Percentiles rank a stretch among this genome's conserved stretches.
Conservation (phyloP, 345 rosid species). For the Nephelium lappaceum region DNA sequence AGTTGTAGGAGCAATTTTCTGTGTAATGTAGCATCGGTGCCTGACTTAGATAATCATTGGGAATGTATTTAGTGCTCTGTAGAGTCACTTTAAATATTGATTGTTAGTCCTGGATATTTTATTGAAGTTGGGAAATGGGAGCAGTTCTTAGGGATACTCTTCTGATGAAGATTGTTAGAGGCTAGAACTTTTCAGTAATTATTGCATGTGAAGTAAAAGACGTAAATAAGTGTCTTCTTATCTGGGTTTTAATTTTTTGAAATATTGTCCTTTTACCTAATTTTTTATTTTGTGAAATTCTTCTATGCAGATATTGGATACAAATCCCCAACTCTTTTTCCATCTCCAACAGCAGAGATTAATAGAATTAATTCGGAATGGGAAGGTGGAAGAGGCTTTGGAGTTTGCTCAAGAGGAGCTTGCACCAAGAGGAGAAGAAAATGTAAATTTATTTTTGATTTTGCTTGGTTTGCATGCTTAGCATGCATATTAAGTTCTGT, state of each 20-base stretch:
- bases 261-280: background rate
- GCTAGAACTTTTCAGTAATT: background rate
- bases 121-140: background rate
- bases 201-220: background rate
- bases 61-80: background rate
- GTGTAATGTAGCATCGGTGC: background rate
- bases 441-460: constrained; percentile 38
- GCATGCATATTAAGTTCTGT: constrained; percentile 2
- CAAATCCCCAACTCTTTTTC: constrained; percentile 93
- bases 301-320: constrained; percentile 72
- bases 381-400: constrained; percentile 88
- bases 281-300: constrained; percentile 14
- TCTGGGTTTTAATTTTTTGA: background rate
- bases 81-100: background rate
- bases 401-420: constrained; percentile 99
- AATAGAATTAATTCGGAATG: constrained; percentile 92
- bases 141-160: background rate
- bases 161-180: background rate
- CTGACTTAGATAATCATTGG: background rate
- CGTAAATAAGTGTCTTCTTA: background rate
- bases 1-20: background rate
- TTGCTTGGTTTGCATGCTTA: constrained; percentile 20
- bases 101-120: background rate
- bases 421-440: constrained; percentile 98
- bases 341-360: constrained; percentile 98